Conservation (phyloP, 768 basidiomycete species). For the Tubosaeta brunneosetosa region DNA sequence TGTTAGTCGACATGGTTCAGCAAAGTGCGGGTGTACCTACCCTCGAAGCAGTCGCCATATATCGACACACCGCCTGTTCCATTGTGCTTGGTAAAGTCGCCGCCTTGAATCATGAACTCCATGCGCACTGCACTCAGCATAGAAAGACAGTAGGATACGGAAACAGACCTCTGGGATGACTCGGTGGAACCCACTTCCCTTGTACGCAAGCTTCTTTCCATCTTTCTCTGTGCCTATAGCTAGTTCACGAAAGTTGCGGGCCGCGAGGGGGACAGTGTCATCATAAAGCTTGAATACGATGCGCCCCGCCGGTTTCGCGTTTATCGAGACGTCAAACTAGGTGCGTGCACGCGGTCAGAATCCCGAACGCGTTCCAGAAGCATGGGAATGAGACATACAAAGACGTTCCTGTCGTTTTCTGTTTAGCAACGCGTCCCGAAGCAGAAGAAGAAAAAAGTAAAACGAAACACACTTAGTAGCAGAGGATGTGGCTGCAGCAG, state of each 20-base stretch:
- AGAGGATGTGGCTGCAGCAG: slow-evolving; percentile 11
- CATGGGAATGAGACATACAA: slow-evolving; percentile 27
- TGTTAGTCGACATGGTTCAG: background rate
- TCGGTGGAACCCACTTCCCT: slow-evolving; percentile 65
- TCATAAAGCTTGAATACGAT: slow-evolving; percentile 84
- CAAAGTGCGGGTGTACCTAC: slow-evolving; percentile 34
- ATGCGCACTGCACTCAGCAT: background rate
- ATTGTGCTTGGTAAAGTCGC: slow-evolving; percentile 74
- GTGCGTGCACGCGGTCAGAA: background rate
- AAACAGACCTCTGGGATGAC: slow-evolving; percentile 57
- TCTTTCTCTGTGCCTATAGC: slow-evolving; percentile 42
- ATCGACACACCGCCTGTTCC: slow-evolving; percentile 85
- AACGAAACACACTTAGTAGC: slow-evolving; percentile 12
- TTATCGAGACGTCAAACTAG: slow-evolving; percentile 65
- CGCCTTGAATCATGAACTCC: slow-evolving; percentile 83
- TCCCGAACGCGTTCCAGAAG: background rate
- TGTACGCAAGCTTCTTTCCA: slow-evolving; percentile 67
- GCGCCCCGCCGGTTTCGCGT: slow-evolving; percentile 55
- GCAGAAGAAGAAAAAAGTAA: background rate
- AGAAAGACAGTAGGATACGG: background rate
- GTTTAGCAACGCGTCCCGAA: background rate
- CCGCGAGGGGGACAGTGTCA: slow-evolving; percentile 75
- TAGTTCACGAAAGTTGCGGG: slow-evolving; percentile 78
- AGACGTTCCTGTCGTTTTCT: slow-evolving; percentile 20
- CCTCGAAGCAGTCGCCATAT: slow-evolving; percentile 74